Evolutionary conservation across 75 land plant species (phyloP), one percentile per base, ranked within the genome.

Genomic region (Cunninghamia lanceolata): DNA sequence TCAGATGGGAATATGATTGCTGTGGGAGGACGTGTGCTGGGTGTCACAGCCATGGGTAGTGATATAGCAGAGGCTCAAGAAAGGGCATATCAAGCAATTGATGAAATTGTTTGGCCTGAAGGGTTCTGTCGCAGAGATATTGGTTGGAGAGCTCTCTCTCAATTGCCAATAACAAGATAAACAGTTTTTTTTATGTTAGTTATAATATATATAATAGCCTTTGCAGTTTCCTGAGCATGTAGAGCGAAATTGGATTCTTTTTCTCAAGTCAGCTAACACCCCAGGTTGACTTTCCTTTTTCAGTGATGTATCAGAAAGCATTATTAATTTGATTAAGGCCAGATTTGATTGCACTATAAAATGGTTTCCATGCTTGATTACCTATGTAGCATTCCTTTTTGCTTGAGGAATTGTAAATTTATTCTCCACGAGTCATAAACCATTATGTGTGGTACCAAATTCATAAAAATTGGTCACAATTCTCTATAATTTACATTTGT

Each of bases 71-170:
- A 96, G 54, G 99, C 99, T 28, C 90, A 95, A 34, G 89, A 91
- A 14, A 89, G 92, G 85, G 99, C 96, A 43, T 98, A 98, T 76
- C 91, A 85, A 43, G 99, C 95, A 8, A 93, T 95, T 16, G 95
- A 95, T 85, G 87, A 82, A 54, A 90, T 98, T n/a, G 84, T 88
- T 74, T 96, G 99, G 99, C 94, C 94, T 19, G 99, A 94, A 80
- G 99, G 99, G 16, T 98, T 96, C 82, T 96, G 87, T 86, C 88
- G 99, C 42, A 84, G 87, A n/a, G 99, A 98, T 91, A 98, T 98
- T 74, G 99, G 99, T 28, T 96, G 99, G 99, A 94, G 99, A 86
- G 99, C 97, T 15, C 87, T 96, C 71, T 85, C 88, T 70, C 91
- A 38, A 28, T 40, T 80, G 43, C 17, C 82, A 80, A 21, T 28